phyloP scores from a whole-genome alignment of 441 rosid species.

The Pelargonium cotyledonis region DNA sequence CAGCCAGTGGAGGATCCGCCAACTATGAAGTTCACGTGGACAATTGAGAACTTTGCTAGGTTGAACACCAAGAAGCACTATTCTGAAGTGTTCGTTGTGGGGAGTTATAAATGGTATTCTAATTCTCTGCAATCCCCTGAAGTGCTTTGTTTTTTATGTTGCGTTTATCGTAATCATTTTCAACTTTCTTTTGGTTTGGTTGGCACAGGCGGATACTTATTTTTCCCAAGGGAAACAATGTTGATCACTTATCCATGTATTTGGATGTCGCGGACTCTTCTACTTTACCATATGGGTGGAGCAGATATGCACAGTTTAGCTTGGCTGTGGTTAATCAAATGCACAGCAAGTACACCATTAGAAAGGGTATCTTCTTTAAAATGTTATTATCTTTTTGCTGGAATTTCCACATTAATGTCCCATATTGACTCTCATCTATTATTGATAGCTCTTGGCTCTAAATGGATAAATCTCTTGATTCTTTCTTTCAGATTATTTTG shows the following conservation, averaged over 20 bases:
- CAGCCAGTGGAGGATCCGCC: conserved; percentile 80
- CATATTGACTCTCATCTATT: background rate
- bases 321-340: conserved; percentile 76
- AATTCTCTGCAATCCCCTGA: background rate
- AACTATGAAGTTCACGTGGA: conserved; percentile 71
- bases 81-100: conserved; percentile 67
- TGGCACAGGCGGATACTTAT: conserved; percentile 69
- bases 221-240: conserved; percentile 94
- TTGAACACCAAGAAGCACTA: conserved; percentile 82
- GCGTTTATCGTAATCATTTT: conserved; percentile 8
- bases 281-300: conserved; percentile 80
- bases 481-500: background rate
- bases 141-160: too few species aligned
- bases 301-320: conserved; percentile 85
- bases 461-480: conserved; percentile 7
- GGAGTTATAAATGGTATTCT: conserved; percentile 77
- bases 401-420: conserved; percentile 4
- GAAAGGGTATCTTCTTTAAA: conserved; percentile 54
- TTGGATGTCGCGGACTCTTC: conserved; percentile 84
- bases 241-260: conserved; percentile 90
- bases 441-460: background rate
- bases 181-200: conserved; percentile 18
- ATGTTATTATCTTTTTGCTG: conserved; percentile 6
- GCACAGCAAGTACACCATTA: conserved; percentile 51
- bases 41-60: conserved; percentile 62